phyloP scores from a whole-genome alignment of 257 asterid species.

The Petunia secreta region DNA sequence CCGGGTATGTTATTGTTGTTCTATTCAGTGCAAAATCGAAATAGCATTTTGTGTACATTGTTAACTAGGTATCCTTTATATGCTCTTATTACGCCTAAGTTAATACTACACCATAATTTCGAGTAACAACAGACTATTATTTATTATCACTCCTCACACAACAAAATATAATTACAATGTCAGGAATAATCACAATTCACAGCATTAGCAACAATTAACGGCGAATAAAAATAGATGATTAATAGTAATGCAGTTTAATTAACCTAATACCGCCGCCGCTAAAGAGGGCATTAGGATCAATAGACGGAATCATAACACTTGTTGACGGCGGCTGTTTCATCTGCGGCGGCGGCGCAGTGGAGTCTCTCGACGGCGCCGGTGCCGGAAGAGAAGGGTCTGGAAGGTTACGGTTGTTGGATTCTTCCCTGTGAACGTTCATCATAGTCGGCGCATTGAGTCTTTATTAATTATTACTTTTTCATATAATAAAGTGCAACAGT shows the following conservation, averaged over 20 bases:
- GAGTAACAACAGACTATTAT: neutral
- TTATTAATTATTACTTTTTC: neutral
- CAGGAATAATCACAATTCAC: neutral
- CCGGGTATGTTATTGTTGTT: no score
- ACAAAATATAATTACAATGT: neutral
- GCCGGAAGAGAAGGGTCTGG: slow-evolving; percentile 30
- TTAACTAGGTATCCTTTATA: neutral
- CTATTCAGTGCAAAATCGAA: neutral
- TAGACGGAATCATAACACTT: slow-evolving; percentile 36
- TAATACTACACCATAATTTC: slow-evolving; percentile 1
- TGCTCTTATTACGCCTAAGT: neutral
- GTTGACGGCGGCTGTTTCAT: slow-evolving; percentile 28
- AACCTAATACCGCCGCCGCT: slow-evolving; percentile 77
- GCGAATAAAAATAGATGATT: neutral
- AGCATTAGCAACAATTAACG: neutral
- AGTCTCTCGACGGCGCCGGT: slow-evolving; percentile 23
- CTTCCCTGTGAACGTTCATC: slow-evolving; percentile 28
- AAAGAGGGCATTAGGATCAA: slow-evolving; percentile 47
- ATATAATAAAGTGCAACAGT: neutral
- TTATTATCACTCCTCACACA: neutral
- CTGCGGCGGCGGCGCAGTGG: neutral
- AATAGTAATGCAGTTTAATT: slow-evolving; percentile 1
- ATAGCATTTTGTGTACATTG: neutral
- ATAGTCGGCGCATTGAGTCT: slow-evolving; percentile 30
- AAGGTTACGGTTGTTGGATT: slow-evolving; percentile 14